Percentiles rank a stretch among this genome's conserved stretches.
phyloP scores from a whole-genome alignment of 225 moss, liverwort and hornwort species.

The Bryoerythrophyllum caledonicum region DNA sequence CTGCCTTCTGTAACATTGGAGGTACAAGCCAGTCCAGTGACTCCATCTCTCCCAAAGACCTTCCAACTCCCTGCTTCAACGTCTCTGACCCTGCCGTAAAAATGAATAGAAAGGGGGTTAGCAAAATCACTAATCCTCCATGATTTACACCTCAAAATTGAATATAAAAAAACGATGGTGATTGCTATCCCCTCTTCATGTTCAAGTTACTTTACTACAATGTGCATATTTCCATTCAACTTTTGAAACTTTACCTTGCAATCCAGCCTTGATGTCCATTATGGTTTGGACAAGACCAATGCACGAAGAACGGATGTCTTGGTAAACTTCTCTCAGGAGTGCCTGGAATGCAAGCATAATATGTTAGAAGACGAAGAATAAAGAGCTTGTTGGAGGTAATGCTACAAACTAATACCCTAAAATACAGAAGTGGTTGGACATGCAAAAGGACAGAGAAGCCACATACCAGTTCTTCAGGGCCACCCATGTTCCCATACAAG shows the following conservation, averaged over 20 bases:
- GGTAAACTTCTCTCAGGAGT: conserved; percentile 60
- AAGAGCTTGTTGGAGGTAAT: no score
- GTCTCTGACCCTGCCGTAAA: conserved; percentile 63
- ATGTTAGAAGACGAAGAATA: not conserved
- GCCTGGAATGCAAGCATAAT: conserved; percentile 39
- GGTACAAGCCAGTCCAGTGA: conserved; percentile 94
- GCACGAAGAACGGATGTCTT: conserved; percentile 75
- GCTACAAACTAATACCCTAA: no score
- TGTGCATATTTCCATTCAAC: no score
- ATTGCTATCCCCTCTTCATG: no score
- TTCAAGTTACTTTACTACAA: no score
- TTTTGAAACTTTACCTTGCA: conserved; percentile 46
- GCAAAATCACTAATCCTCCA: no score
- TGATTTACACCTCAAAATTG: no score
- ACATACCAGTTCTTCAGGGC: conserved; percentile 77
- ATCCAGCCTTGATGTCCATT: conserved; percentile 46
- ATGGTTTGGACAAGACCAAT: conserved; percentile 68
- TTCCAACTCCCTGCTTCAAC: conserved; percentile 64
- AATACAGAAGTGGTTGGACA: no score
- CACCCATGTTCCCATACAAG: conserved; percentile 90
- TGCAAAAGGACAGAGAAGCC: not conserved
- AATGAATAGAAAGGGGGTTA: no score
- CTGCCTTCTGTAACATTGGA: conserved; percentile 84
- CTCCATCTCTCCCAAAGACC: conserved; percentile 71
- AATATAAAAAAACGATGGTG: no score